Percentiles rank a stretch among this genome's conserved stretches.
Conservation (phyloP, 1,284 basidiomycete genomes). For the Neonothopanus nambi region DNA sequence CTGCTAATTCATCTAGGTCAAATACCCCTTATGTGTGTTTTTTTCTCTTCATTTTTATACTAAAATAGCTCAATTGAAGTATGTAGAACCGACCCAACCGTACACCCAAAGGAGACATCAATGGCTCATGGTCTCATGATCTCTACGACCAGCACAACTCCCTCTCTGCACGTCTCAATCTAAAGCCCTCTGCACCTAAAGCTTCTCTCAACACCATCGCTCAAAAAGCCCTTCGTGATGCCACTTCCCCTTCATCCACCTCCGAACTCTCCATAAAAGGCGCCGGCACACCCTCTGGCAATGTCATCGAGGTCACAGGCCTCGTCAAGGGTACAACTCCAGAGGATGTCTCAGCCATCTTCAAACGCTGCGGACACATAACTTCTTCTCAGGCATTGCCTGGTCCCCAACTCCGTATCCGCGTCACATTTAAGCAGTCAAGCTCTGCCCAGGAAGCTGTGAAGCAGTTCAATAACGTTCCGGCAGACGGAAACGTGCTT, state of each 20-base stretch:
- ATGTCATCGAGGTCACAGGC: conserved; percentile 76
- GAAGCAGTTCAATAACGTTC: conserved; percentile 74
- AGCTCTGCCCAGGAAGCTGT: conserved; percentile 69
- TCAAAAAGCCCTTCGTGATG: conserved; percentile 57
- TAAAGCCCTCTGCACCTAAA: conserved; percentile 39
- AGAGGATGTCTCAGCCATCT: conserved; percentile 85
- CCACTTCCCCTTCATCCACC: conserved; percentile 35
- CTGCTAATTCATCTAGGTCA: conserved; percentile 40
- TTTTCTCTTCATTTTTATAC: conserved; percentile 26
- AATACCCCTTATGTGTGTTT: conserved; percentile 70
- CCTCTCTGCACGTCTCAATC: conserved; percentile 59
- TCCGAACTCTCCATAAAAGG: conserved; percentile 70
- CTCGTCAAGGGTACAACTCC: conserved; percentile 78
- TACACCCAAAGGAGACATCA: conserved; percentile 64
- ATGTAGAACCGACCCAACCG: conserved; percentile 49
- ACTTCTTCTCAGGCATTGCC: conserved; percentile 47
- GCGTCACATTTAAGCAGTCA: conserved; percentile 71
- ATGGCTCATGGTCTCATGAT: conserved; percentile 73
- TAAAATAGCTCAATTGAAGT: conserved; percentile 17
- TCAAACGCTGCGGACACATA: conserved; percentile 77
- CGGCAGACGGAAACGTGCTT: conserved; percentile 78
- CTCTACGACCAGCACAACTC: conserved; percentile 64
- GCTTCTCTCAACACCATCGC: conserved; percentile 47
- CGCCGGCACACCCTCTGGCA: conserved; percentile 54
- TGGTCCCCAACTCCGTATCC: conserved; percentile 57